Evolutionary conservation across 371 early-diverging fungal species (phyloP), one percentile per base, ranked within the genome.

Genomic region (Capillidium heterosporum): DNA sequence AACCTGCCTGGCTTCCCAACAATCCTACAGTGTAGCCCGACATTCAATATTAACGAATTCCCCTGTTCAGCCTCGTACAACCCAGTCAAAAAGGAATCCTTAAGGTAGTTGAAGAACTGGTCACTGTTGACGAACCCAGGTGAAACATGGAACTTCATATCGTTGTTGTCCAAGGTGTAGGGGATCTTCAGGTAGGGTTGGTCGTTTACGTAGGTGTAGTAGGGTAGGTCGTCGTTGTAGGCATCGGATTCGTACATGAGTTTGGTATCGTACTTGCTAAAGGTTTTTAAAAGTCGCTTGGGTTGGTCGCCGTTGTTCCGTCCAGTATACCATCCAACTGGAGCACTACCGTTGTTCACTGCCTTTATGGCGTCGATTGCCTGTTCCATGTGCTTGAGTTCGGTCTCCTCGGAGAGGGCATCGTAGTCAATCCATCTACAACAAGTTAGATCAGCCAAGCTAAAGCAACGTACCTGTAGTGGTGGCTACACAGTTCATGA

Each of bases 151-250:
- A 51, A 51, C 21, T 51, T 51, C 52, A 51, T 51, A 19, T 51
- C 52, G 23, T 51, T 51, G 27, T 32, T 35, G 13, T 51, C 52
- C 27, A 51, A 51, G 21, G 52, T 51, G 32, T 51, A 51, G 35
- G 52, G 52, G 23, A 51, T 51, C 21, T 32, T 35, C 11, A 51
- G 27, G 21, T 51, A 35, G 23, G 52, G 52, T 24, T 51, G 29
- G 52, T 28, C n/a, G 7, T 28, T 19, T 4, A 51, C 52, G n/a
- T 51, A n/a, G 11, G 35, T 35, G 23, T 51, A 51, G 39, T 51
- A 51, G 28, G 52, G 52, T 31, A 28, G 52, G 24, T 51, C 52
- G 35, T 51, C 52, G 39, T 51, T 51, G 39, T 51, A 51, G 32
- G 52, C 52, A 39, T 51, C 52, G 21, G 52, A 28, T 5, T 51